A percentile compares a stretch with the other conserved stretches of the same genome.
Conservation (phyloP, 192 early-diverging fungal species). For the Backusella australiensis region DNA sequence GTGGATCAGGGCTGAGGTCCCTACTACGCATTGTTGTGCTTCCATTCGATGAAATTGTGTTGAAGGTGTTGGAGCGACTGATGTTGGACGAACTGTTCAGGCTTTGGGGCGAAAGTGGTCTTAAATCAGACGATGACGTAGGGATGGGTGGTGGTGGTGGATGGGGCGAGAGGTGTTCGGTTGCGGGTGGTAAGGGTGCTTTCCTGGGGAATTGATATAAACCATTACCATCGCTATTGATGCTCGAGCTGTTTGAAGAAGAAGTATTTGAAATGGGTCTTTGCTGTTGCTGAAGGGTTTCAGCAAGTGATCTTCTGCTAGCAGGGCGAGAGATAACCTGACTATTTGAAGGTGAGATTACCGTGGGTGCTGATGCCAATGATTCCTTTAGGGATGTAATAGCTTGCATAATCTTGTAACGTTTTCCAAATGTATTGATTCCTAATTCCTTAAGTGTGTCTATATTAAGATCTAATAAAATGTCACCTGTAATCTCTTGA, state of each 20-base stretch:
- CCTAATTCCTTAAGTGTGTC: slow-evolving; percentile 64
- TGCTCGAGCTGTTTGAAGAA: slow-evolving; percentile 8
- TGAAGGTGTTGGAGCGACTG: slow-evolving; percentile 34
- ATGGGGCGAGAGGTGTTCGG: background rate
- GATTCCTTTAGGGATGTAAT: background rate
- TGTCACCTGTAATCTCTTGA: slow-evolving; percentile 63
- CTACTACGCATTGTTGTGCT: slow-evolving; percentile 5
- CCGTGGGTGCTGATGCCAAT: background rate
- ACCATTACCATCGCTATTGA: slow-evolving; percentile 33
- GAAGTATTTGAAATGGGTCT: background rate
- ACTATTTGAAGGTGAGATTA: background rate
- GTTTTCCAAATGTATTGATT: slow-evolving; percentile 60
- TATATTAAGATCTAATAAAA: slow-evolving; percentile 57
- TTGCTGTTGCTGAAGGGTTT: background rate
- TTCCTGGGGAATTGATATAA: slow-evolving; percentile 32
- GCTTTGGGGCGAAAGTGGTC: slow-evolving; percentile 27
- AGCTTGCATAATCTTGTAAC: slow-evolving; percentile 49
- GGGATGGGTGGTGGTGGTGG: background rate
- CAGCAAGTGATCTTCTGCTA: background rate
- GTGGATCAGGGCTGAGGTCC: slow-evolving; percentile 5
- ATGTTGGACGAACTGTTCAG: slow-evolving; percentile 18
- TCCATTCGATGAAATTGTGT: slow-evolving; percentile 15
- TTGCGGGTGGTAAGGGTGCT: slow-evolving; percentile 28
- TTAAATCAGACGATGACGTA: background rate
- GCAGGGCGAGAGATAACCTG: background rate